Conservation (phyloP, 768 basidiomycete genomes). For the Pisolithus tinctorius region DNA sequence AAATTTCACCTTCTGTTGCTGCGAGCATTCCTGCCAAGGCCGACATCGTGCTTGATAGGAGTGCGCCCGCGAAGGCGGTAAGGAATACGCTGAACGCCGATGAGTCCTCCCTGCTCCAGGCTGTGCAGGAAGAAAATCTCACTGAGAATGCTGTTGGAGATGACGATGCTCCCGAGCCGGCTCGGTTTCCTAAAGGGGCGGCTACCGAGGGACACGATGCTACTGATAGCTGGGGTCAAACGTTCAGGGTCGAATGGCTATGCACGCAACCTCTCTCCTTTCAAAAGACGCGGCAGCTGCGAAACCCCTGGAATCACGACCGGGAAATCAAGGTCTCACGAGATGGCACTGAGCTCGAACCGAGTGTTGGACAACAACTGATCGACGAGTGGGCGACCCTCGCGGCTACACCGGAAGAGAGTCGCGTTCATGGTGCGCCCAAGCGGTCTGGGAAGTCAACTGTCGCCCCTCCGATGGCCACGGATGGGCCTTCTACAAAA, state of each 20-base stretch:
- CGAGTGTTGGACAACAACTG: constrained; percentile 57
- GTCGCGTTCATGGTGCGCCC: neutral
- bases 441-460: neutral
- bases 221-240: constrained; percentile 55
- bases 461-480: neutral
- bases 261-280: constrained; percentile 69
- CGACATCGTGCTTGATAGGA: constrained; percentile 34
- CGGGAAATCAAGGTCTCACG: constrained; percentile 75
- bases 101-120: constrained; percentile 11
- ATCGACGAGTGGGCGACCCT: constrained; percentile 62
- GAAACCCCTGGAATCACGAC: constrained; percentile 92
- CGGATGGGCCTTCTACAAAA: neutral
- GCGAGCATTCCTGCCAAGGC: constrained; percentile 1
- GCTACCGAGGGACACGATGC: constrained; percentile 11
- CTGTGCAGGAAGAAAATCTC: constrained; percentile 19
- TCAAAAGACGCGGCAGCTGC: constrained; percentile 64
- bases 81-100: constrained; percentile 14
- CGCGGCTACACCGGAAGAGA: constrained; percentile 6
- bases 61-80: constrained; percentile 34
- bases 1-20: neutral
- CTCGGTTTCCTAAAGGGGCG: constrained; percentile 13
- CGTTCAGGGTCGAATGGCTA: constrained; percentile 83
- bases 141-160: constrained; percentile 9
- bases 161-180: constrained; percentile 16
- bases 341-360: constrained; percentile 92